Conservation (phyloP, 2,329 filamentous ascomycete species). For the Neurospora sp. region DNA sequence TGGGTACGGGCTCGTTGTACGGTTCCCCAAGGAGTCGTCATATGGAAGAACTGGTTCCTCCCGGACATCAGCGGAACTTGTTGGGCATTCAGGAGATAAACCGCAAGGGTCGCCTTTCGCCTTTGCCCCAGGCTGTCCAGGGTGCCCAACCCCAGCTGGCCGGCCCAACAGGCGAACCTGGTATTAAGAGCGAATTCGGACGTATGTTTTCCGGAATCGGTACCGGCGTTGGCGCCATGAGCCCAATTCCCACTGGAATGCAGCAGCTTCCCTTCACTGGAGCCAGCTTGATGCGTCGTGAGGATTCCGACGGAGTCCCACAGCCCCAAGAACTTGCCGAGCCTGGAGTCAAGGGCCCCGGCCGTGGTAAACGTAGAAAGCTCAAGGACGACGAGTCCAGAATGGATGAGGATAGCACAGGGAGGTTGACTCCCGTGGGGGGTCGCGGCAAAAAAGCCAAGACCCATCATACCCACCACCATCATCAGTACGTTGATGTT, state of each 20-base stretch:
- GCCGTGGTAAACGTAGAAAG: slow-evolving; percentile 55
- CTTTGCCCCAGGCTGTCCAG: slow-evolving; percentile 86
- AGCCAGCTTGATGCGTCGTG: slow-evolving; percentile 37
- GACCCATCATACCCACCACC: slow-evolving; percentile 49
- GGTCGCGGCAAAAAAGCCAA: slow-evolving; percentile 57
- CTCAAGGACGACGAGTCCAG: slow-evolving; percentile 65
- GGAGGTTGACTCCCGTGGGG: slow-evolving; percentile 49
- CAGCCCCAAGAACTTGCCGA: slow-evolving; percentile 31
- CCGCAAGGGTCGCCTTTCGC: slow-evolving; percentile 74
- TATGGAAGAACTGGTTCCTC: slow-evolving; percentile 45
- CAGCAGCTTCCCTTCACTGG: slow-evolving; percentile 37
- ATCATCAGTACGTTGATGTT: slow-evolving; percentile 50
- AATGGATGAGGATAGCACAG: slow-evolving; percentile 57
- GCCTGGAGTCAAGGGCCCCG: slow-evolving; percentile 34
- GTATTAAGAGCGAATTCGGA: slow-evolving; percentile 90
- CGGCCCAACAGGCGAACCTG: slow-evolving; percentile 71
- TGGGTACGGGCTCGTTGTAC: slow-evolving; percentile 29
- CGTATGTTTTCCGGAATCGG: slow-evolving; percentile 92
- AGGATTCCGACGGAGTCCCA: slow-evolving; percentile 37
- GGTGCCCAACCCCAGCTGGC: slow-evolving; percentile 75
- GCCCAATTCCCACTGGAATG: slow-evolving; percentile 33
- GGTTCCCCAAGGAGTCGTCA: slow-evolving; percentile 33
- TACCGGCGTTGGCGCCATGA: slow-evolving; percentile 43
- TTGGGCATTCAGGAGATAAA: slow-evolving; percentile 75
- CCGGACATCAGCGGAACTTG: slow-evolving; percentile 52